Evolutionary conservation across 345 rosid species (phyloP).

Genomic region (Chamaenerion angustifolium): DNA sequence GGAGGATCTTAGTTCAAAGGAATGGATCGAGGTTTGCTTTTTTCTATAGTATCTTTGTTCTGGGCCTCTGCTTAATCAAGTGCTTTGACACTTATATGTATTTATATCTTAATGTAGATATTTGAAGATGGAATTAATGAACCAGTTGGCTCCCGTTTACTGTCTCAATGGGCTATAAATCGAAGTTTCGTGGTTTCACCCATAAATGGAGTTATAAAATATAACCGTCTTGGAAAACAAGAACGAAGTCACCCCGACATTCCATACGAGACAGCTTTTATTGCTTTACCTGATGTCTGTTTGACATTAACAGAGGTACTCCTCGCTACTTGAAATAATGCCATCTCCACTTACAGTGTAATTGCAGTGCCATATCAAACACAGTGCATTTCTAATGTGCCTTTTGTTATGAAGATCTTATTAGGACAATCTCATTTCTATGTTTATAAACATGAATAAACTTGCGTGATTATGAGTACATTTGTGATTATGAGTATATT

Average conservation of each 20-base stretch:
- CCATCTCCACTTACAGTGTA: no score
- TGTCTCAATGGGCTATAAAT: conserved; percentile 63
- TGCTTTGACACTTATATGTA: neutral
- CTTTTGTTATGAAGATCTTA: no score
- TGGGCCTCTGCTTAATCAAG: no score
- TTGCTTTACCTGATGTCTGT: conserved; percentile 69
- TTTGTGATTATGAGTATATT: no score
- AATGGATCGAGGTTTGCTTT: conserved; percentile 86
- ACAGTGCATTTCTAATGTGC: no score
- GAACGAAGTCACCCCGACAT: conserved; percentile 80
- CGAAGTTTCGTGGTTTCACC: conserved; percentile 78
- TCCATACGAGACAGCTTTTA: conserved; percentile 89
- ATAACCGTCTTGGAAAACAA: conserved; percentile 94
- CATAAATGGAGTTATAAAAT: conserved; percentile 78
- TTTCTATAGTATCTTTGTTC: neutral
- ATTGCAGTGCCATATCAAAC: no score
- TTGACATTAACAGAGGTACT: conserved; percentile 69
- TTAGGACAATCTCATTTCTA: no score
- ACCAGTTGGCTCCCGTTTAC: conserved; percentile 20
- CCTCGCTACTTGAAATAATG: no score
- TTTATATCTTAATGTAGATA: conserved; percentile 28
- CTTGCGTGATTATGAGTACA: no score
- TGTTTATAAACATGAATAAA: no score
- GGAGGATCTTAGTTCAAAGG: conserved; percentile 80
- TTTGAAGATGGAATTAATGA: conserved; percentile 95